These are phyloP conservation scores for Fusarium beomiforme DNA, from an alignment of 2,329 filamentous ascomycete species.

Conservation along the genomic window DNA sequence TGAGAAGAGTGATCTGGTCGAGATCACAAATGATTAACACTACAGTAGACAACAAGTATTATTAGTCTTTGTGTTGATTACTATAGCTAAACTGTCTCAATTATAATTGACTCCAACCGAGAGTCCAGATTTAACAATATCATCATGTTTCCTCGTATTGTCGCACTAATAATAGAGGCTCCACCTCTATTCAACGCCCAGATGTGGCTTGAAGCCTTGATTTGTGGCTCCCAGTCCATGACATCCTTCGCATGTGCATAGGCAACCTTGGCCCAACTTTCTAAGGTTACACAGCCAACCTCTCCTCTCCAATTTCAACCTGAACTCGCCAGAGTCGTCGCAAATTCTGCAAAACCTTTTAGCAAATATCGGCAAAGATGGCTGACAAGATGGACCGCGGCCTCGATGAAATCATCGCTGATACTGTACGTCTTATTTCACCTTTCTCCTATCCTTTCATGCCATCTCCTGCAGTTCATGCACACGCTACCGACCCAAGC, in stretches of 20 bases:
- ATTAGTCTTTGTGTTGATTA: background rate
- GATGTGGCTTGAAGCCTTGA: constrained; percentile 23
- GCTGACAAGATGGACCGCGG: constrained; percentile 62
- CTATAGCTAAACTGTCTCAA: too few relatives aligned
- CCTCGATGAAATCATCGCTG: constrained; percentile 66
- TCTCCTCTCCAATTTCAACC: background rate
- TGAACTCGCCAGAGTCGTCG: background rate
- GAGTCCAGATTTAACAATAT: background rate
- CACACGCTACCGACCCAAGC: constrained; percentile 22
- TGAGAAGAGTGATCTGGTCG: background rate
- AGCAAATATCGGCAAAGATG: constrained; percentile 43
- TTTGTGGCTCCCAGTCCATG: constrained; percentile 9
- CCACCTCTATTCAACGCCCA: constrained; percentile 16
- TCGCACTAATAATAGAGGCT: background rate
- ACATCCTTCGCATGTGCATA: background rate
- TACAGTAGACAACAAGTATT: background rate
- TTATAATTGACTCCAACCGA: background rate
- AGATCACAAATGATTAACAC: too few relatives aligned
- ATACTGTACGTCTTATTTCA: constrained; percentile 51
- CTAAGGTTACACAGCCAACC: background rate
- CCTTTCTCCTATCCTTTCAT: constrained; percentile 1
- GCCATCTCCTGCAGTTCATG: constrained; percentile 1
- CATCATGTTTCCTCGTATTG: background rate
- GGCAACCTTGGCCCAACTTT: background rate
- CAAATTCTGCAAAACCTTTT: background rate